Percentiles rank a stretch among this genome's conserved stretches.
Evolutionary conservation across 306 rosid species (phyloP).

Genomic region (Vigna mungo): DNA sequence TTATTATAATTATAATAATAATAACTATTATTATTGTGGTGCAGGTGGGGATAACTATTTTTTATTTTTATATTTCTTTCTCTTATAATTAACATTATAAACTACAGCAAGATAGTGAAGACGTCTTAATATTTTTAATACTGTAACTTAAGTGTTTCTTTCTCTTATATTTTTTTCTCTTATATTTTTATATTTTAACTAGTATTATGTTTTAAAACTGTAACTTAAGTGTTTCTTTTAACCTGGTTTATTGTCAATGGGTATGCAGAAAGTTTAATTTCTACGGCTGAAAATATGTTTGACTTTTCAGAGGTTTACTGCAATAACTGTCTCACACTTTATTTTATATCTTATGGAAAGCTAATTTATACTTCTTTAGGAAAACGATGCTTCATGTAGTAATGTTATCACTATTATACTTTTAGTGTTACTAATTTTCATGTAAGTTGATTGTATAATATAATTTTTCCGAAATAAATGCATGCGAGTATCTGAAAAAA

Average conservation of each 20-base stretch:
- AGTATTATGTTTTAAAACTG: too few relatives aligned
- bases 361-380: neutral
- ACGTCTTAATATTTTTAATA: too few relatives aligned
- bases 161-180: too few relatives aligned
- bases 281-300: neutral
- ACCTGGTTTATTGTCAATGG: neutral
- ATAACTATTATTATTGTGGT: too few relatives aligned
- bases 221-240: too few relatives aligned
- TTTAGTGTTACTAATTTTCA: neutral
- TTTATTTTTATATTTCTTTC: too few relatives aligned
- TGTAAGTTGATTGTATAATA: neutral
- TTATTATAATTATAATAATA: too few relatives aligned
- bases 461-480: neutral
- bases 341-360: neutral
- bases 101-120: too few relatives aligned
- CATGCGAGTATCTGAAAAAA: neutral
- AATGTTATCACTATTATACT: neutral
- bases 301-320: slow-evolving; percentile 58
- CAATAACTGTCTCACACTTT: neutral
- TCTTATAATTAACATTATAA: too few relatives aligned
- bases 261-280: neutral
- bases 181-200: too few relatives aligned
- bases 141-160: too few relatives aligned
- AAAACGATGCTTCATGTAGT: neutral
- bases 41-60: too few relatives aligned